A percentile compares a stretch with the other conserved stretches of the same genome.
Evolutionary conservation across 345 rosid genomes (phyloP).

Genomic region (Lumnitzera littorea): DNA sequence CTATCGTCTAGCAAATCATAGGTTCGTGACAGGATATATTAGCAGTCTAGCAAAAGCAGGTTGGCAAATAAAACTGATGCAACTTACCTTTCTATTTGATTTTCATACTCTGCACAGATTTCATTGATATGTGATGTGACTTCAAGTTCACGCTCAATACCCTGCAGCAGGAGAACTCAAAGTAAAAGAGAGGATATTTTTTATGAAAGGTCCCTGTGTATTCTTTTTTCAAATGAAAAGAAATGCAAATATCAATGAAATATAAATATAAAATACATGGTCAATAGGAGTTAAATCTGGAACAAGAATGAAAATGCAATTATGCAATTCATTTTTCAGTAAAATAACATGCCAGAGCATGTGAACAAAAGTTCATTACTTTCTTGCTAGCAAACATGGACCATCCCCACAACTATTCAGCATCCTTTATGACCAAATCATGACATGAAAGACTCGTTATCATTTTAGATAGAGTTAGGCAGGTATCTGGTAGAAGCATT

Average conservation of each 20-base stretch:
- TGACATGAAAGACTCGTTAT: too few species aligned
- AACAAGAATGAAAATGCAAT: slow-evolving; percentile 1
- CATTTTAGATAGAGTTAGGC: too few species aligned
- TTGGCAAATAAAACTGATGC: background rate
- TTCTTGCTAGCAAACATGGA: too few species aligned
- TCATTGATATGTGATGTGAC: slow-evolving; percentile 40
- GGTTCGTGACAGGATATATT: background rate
- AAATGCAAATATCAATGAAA: background rate
- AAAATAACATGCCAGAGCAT: too few species aligned
- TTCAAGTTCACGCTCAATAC: slow-evolving; percentile 43
- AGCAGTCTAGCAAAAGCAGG: background rate
- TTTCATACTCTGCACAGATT: slow-evolving; percentile 61
- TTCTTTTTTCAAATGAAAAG: background rate
- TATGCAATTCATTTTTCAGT: too few species aligned
- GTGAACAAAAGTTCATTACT: too few species aligned
- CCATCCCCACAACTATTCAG: too few species aligned
- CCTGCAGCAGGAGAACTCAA: slow-evolving; percentile 31
- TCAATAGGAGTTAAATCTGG: background rate
- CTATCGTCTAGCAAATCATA: too few species aligned
- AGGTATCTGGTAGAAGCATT: too few species aligned
- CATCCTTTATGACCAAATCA: too few species aligned
- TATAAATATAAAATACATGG: too few species aligned
- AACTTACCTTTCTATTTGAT: slow-evolving; percentile 77
- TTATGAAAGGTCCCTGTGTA: background rate
- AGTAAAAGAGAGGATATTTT: slow-evolving; percentile 5